Percentiles rank a stretch among this genome's conserved stretches.
Evolutionary conservation across 2,329 filamentous ascomycete species (phyloP).

Genomic region (Beauveria scarabaeidicola): DNA sequence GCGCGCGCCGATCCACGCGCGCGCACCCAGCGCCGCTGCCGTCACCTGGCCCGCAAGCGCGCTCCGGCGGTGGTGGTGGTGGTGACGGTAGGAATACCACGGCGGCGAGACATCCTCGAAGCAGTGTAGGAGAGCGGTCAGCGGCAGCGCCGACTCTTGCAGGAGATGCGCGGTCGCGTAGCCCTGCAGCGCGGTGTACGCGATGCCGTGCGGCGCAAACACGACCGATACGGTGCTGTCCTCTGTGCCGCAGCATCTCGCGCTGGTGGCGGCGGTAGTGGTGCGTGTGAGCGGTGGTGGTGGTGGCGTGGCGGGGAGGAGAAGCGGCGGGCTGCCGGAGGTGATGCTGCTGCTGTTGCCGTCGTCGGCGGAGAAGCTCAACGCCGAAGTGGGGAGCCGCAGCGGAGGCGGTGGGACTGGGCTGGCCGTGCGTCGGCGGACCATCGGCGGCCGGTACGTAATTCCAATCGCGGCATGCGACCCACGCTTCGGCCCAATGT

Average conservation of each 20-base stretch:
- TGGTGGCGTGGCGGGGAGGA: conserved; percentile 12
- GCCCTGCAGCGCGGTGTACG: conserved; percentile 41
- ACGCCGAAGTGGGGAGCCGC: neutral
- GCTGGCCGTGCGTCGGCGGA: conserved; percentile 13
- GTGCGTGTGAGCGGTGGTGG: neutral
- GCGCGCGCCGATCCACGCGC: conserved; percentile 53
- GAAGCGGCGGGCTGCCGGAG: conserved; percentile 7
- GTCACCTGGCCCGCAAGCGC: conserved; percentile 49
- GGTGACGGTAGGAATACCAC: conserved; percentile 49
- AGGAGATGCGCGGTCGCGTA: conserved; percentile 52
- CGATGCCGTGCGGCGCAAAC: conserved; percentile 57
- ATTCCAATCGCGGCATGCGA: conserved; percentile 58
- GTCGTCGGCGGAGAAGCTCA: neutral
- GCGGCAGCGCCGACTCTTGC: conserved; percentile 46
- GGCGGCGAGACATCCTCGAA: conserved; percentile 52
- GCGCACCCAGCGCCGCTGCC: conserved; percentile 42
- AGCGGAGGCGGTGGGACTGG: neutral
- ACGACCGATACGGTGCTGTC: conserved; percentile 48
- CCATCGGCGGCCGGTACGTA: conserved; percentile 55
- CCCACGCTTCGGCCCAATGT: conserved; percentile 53
- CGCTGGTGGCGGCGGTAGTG: conserved; percentile 15
- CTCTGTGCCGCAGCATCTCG: neutral
- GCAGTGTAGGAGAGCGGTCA: conserved; percentile 57
- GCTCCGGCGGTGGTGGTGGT: conserved; percentile 40
- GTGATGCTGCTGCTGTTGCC: neutral